Evolutionary conservation across 2,329 filamentous ascomycete genomes (phyloP), one percentile per base, ranked within the genome.

Genomic region (Thielaviopsis populi): DNA sequence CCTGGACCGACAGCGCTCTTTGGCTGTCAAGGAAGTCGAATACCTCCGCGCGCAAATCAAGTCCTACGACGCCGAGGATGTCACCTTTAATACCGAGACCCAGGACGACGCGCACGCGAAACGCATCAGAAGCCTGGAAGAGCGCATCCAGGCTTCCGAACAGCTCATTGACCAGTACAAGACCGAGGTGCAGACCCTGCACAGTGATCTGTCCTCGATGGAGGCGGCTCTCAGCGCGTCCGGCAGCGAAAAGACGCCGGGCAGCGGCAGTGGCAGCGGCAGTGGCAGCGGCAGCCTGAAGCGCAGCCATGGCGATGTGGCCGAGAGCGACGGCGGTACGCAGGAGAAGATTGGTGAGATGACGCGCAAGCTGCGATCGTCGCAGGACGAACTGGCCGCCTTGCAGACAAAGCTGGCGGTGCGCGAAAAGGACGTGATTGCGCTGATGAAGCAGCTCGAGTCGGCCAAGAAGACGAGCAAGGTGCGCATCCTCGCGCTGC

Each of bases 1-100:
- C 40, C 76, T 96, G 0, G 92, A 99, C 69, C 82, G 94, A 65
- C 92, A 97, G 72, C 88, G 89, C 65, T 83, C 81, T 0, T 80
- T 99, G 7, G 90, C 91, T 0, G 80, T 90, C 27, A 96, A 96
- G 71, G 95, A 99, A 72, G 89, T 94, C 0, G 91, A 96, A 69
- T 96, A 95, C 72, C 80, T 99, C 6, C 88, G 94, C 24, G 92
- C 90, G 0, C 94, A 99, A 73, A 80, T 97, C 63, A 91, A 91
- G 74, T 87, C 88, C 0, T 87, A 95, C 66, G 89, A 97, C 70
- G 82, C 84, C 0, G 94, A 99, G 73, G 91, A 97, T 70, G 83
- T 84, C 62, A 91, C 91, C 0, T 88, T 96, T 41, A 84, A 83
- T 53, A 86, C 88, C 63, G 89, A 99, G 70, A 43, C 27, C 7